These are phyloP conservation scores for Beauveria pseudobassiana DNA, from an alignment of 2,329 filamentous ascomycete genomes.

Conservation along the genomic window DNA sequence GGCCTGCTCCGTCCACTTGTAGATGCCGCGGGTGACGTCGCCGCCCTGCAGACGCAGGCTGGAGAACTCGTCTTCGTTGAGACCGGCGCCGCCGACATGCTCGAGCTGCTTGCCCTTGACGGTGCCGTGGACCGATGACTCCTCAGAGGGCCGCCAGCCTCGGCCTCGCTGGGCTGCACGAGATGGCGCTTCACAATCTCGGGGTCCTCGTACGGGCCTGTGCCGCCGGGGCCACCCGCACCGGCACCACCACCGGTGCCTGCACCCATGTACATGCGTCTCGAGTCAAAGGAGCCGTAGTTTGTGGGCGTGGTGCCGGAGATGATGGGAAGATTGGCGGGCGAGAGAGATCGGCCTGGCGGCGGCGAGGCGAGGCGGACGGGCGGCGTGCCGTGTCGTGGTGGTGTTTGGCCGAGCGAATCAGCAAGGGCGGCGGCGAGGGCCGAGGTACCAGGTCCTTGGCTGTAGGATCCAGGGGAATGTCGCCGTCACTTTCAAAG, in stretches of 20 bases:
- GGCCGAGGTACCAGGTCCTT: slow-evolving; percentile 78
- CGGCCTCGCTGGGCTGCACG: slow-evolving; percentile 56
- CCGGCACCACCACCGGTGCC: slow-evolving; percentile 40
- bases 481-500: slow-evolving; percentile 55
- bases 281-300: slow-evolving; percentile 79
- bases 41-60: slow-evolving; percentile 89
- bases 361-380: slow-evolving; percentile 44
- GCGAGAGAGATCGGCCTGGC: slow-evolving; percentile 38
- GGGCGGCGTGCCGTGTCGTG: slow-evolving; percentile 60
- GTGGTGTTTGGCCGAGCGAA: slow-evolving; percentile 62
- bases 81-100: slow-evolving; percentile 26
- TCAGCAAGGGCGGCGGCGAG: slow-evolving; percentile 80
- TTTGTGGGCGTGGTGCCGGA: slow-evolving; percentile 53
- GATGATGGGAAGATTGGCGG: slow-evolving; percentile 26
- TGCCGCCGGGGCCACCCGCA: slow-evolving; percentile 18
- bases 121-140: slow-evolving; percentile 35
- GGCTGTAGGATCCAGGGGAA: slow-evolving; percentile 56
- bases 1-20: slow-evolving; percentile 90
- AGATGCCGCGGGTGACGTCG: slow-evolving; percentile 90
- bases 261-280: slow-evolving; percentile 34
- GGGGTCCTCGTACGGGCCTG: slow-evolving; percentile 71
- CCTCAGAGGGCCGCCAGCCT: slow-evolving; percentile 36
- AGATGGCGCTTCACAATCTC: slow-evolving; percentile 87
- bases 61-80: slow-evolving; percentile 76
- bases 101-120: slow-evolving; percentile 48